Base-by-base conservation (phyloP, 257 asterid genomes). In the Jacaranda copaia region DNA sequence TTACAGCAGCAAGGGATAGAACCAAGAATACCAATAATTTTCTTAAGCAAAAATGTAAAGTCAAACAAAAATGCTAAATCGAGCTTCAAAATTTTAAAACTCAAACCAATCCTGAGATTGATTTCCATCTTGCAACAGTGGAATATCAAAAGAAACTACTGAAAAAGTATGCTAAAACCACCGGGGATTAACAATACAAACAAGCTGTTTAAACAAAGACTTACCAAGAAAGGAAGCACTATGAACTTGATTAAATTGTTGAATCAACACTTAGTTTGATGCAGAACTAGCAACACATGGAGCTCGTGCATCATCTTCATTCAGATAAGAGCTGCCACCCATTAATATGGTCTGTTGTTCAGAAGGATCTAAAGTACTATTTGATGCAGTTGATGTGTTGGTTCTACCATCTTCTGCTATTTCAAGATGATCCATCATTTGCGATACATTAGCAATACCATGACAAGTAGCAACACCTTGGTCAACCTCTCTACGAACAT, bases 401-500 rank as follows among this genome's bases (percentile, higher is more conserved):
- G 85, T 76, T 79, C 79, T 78, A 72, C 69, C 78, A 77, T 79
- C 87, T 46, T 88, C 93, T 58, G 87, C 79, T 70, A 92, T 78
- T 78, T 84, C 91, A 52, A 85, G 94, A 84, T 82, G 90, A 81
- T 85, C 97, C 87, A 87, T 86, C 88, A 89, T 79, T 76, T 86
- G 84, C 3, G 96, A 78, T 68, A 85, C 78, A 70, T 88, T 73
- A 61, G 88, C 72, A 76, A 82, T 64, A 57, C 84, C 87, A 35
- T 70, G 81, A 48, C 45, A 81, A 58, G 83, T 74, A 42, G 87
- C 63, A 78, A 65, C 52, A 66, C 87, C 81, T 63, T 80, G 86
- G 62, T 77, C 74, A 42, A 75, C 80, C 8, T 84, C 94, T 77
- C 85, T 80, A 82, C 79, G 87, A 72, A 53, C 77, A 79, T 88